A percentile compares a stretch with the other conserved stretches of the same genome.
Evolutionary conservation across 2,329 filamentous ascomycete genomes (phyloP).

Genomic region (Purpureocillium takamizusanense): DNA sequence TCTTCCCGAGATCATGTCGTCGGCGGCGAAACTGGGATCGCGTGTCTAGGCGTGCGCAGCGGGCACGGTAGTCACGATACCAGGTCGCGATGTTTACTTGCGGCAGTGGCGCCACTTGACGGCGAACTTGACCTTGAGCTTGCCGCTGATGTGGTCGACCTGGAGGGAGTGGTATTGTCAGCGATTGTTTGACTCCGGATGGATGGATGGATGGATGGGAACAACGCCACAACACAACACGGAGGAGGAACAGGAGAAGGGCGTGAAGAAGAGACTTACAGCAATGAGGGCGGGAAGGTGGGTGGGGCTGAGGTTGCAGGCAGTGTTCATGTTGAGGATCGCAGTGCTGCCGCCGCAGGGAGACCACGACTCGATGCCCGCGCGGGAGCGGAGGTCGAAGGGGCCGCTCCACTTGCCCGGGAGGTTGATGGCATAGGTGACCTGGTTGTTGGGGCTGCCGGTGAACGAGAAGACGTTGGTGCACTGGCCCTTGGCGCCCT

Average conservation of each 20-base stretch:
- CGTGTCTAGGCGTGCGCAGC: no score
- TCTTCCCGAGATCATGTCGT: no score
- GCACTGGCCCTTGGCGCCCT: slow-evolving; percentile 11
- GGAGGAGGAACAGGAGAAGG: not conserved
- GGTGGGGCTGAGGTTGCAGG: slow-evolving; percentile 14
- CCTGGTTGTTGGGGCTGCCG: slow-evolving; percentile 10
- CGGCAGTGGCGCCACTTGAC: slow-evolving; percentile 11
- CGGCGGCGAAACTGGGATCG: no score
- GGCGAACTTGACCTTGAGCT: slow-evolving; percentile 14
- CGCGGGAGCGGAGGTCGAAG: slow-evolving; percentile 11
- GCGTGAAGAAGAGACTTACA: slow-evolving; percentile 6
- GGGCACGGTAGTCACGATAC: no score
- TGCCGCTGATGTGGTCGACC: slow-evolving; percentile 17
- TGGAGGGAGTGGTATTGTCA: not conserved
- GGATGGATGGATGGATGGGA: no score
- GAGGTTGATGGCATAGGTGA: slow-evolving; percentile 10
- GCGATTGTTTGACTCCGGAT: no score
- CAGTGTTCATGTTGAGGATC: slow-evolving; percentile 19
- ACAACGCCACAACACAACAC: no score
- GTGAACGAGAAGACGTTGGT: slow-evolving; percentile 17
- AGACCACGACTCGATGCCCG: slow-evolving; percentile 13
- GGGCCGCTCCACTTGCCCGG: slow-evolving; percentile 11
- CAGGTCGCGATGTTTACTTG: slow-evolving; percentile 1
- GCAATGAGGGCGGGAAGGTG: slow-evolving; percentile 14
- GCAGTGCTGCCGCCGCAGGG: slow-evolving; percentile 16